Evolutionary conservation across 768 basidiomycete genomes (phyloP).

Genomic region (Lentinula raphanica): DNA sequence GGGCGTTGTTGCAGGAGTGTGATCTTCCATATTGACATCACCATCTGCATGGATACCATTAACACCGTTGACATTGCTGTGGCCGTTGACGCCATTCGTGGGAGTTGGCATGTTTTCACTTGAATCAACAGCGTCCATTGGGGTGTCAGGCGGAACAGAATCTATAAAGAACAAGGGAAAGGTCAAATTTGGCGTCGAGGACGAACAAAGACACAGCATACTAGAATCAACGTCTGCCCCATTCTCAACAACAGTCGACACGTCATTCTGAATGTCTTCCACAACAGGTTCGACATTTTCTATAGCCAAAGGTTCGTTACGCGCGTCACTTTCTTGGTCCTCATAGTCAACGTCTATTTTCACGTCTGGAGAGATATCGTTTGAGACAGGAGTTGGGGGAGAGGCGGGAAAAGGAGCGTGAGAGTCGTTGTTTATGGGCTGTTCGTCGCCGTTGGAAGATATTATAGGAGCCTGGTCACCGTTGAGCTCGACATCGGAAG

Average conservation of each 20-base stretch:
- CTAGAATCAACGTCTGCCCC: constrained; percentile 46
- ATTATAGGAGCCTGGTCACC: constrained; percentile 15
- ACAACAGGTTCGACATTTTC: constrained; percentile 37
- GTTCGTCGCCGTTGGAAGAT: constrained; percentile 31
- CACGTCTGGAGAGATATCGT: constrained; percentile 41
- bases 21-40: constrained; percentile 38
- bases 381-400: constrained; percentile 57
- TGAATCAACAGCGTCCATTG: constrained; percentile 26
- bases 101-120: constrained; percentile 42
- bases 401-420: constrained; percentile 36
- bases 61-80: constrained; percentile 30
- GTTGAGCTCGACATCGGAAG: constrained; percentile 13
- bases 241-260: constrained; percentile 40
- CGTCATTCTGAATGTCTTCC: constrained; percentile 28
- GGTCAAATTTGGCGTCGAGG: not conserved
- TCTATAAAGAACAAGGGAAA: not conserved
- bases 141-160: not conserved
- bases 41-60: constrained; percentile 21
- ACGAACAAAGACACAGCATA: constrained; percentile 25
- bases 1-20: constrained; percentile 36
- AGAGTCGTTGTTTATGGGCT: constrained; percentile 25
- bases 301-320: constrained; percentile 51
- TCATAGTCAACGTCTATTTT: constrained; percentile 61
- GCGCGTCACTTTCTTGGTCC: constrained; percentile 64
- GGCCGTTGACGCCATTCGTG: constrained; percentile 50